Base-by-base conservation (phyloP, 139 green algal genomes). In the Trebouxia sp. region DNA sequence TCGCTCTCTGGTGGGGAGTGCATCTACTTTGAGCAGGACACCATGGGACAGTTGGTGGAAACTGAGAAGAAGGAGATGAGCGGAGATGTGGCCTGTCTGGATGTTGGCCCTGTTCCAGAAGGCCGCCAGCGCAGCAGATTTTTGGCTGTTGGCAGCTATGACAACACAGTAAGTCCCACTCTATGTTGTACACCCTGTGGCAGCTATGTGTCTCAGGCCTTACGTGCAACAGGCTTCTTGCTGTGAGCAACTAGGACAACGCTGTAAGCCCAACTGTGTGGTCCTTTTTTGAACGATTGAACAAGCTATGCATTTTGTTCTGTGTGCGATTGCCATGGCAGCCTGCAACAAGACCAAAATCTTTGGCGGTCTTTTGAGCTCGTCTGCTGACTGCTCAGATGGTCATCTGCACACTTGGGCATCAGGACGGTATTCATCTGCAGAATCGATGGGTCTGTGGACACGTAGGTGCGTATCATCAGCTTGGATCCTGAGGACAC, bases 21-120 rank as follows among this genome's bases (percentile, higher is more conserved):
- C 79, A 89, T 98, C 26, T 97, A 98, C 83, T 99, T 99, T 83
- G 97, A 99, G 91, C 91, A 99, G 78, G 94, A 96, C 69, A 78
- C 83, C 37, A 90, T 91, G 65, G 92, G 92, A 30, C 90, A 95
- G 87, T 91, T 99, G 78, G 82, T 96, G 69, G 96, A 99, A 90
- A 83, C 88, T 26, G 94, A 97, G 80, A 97, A 96, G 91, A 91
- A 92, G 62, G 97, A 98, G 70, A 53, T 77, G 69, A 89, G 89
- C 85, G 7, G 95, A 5, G 97, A 99, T 58, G 88, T 99, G 26
- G 80, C 90, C 0, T 93, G 88, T 83, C 80, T 99, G 78, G 93
- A 94, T 82, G 83, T 98, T 38, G 90, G 88, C 1, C 91, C 94
- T 20, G 84, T 98, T 37, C 92, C 94, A 30, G 89, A 96, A 51